Evolutionary conservation across 371 early-diverging fungal species (phyloP), one percentile per base, ranked within the genome.

Genomic region (Batkoa obscura): DNA sequence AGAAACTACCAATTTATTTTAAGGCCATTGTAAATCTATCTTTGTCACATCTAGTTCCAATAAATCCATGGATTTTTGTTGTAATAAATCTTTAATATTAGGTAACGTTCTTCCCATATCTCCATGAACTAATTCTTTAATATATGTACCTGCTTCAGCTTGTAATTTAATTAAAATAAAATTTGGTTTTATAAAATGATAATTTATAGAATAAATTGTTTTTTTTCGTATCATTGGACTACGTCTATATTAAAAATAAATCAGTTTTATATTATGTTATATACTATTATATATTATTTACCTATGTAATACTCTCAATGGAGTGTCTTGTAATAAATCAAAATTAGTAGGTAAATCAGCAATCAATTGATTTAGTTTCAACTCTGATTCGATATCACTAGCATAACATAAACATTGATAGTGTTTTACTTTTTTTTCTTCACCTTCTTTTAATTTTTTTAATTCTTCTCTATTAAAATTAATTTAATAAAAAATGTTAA

Each of bases 41-140:
- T 54, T 39, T 2, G 42, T 34, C 1, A 54, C 54, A 41, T 54
- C 54, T n/a, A 54, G 42, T n/a, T 54, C 54, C 37, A 54, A 9
- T 2, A 54, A 30, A 12, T 54, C 54, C 6, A 15, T 15, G 13
- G 43, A 50, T 6, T n/a, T n/a, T 23, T 50, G 12, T 35, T 9
- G 12, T 12, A 41, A 9, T 3, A 54, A 23, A 4, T 2, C 1
- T 38, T 10, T 12, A 12, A 36, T 84, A 65, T 43, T 87, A 31
- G 98, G 99, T 12, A 58, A 58, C 2, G 97, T 95, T 39, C 98
- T 72, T 1, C 95, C 95, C 9, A 87, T 66, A 69, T 99, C 98
- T 10, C 95, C 90, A 61, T 93, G 94, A 1, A 95, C 84, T 78
- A 96, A 98, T 71, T 99, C 99, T 64, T 99, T 99, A 58, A 99